A percentile compares a stretch with the other conserved stretches of the same genome.
These are phyloP conservation scores for Clavispora santaluciae DNA, from an alignment of 805 yeast genomes.

Conservation along the genomic window DNA sequence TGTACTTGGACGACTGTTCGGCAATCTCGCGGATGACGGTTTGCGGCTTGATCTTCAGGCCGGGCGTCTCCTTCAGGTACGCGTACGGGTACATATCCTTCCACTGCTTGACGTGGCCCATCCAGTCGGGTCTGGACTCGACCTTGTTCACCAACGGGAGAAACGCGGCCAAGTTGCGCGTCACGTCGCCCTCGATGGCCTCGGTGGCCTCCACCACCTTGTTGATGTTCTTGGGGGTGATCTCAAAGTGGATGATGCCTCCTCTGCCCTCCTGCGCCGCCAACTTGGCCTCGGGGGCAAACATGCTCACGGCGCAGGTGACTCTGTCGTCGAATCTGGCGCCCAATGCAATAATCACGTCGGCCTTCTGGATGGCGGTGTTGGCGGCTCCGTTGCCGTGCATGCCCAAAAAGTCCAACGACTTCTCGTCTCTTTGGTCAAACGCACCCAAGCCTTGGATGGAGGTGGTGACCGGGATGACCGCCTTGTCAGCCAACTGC, in stretches of 20 bases:
- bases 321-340: conserved; percentile 99
- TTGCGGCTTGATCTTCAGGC: conserved; percentile 84
- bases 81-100: conserved; percentile 80
- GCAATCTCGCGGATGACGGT: conserved; percentile 79
- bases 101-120: conserved; percentile 70
- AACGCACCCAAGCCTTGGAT: conserved; percentile 91
- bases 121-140: conserved; percentile 74
- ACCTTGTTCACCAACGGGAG: conserved; percentile 67
- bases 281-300: conserved; percentile 88
- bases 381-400: conserved; percentile 96
- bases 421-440: conserved; percentile 86
- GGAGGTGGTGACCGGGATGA: conserved; percentile 95
- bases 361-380: conserved; percentile 89
- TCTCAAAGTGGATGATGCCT: conserved; percentile 95
- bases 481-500: conserved; percentile 84
- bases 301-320: conserved; percentile 76
- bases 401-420: conserved; percentile 97
- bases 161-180: conserved; percentile 66
- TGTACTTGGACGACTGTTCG: conserved; percentile 56
- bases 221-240: conserved; percentile 93
- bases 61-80: conserved; percentile 77
- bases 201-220: conserved; percentile 95
- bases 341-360: conserved; percentile 88
- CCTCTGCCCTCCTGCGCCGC: conserved; percentile 90
- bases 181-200: conserved; percentile 95